A percentile compares a stretch with the other conserved stretches of the same genome.
phyloP scores from a whole-genome alignment of 345 rosid genomes.

The Physaria fendleri region DNA sequence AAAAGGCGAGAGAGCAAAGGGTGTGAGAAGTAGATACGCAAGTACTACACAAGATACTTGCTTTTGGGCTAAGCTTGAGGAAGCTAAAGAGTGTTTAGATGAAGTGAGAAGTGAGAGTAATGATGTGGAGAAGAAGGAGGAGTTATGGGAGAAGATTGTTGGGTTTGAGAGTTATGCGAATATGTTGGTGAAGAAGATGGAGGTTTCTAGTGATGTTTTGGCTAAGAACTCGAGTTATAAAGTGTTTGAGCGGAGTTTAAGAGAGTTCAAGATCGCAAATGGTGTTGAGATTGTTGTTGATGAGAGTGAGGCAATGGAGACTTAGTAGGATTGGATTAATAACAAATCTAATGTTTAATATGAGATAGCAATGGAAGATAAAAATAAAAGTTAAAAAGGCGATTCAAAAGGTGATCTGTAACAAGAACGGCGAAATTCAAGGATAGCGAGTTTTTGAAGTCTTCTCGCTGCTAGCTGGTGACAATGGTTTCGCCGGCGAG shows the following conservation, averaged over 20 bases:
- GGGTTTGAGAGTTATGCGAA: slow-evolving; percentile 36
- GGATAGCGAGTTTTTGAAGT: too few species aligned
- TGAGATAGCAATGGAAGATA: too few species aligned
- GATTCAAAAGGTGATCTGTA: too few species aligned
- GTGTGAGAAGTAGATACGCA: slow-evolving; percentile 42
- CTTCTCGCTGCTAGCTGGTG: too few species aligned
- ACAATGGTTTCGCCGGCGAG: too few species aligned
- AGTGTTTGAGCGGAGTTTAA: slow-evolving; percentile 43
- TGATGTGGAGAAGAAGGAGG: slow-evolving; percentile 17
- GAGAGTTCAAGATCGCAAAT: slow-evolving; percentile 26
- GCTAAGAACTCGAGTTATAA: slow-evolving; percentile 58
- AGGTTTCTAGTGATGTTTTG: slow-evolving; percentile 63
- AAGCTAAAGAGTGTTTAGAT: slow-evolving; percentile 55
- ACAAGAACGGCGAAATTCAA: too few species aligned
- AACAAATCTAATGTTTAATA: slow-evolving; percentile 3
- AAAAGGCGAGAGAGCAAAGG: background rate
- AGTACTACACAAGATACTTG: slow-evolving; percentile 73
- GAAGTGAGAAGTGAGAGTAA: slow-evolving; percentile 30
- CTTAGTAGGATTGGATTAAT: slow-evolving; percentile 4
- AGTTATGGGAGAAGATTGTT: slow-evolving; percentile 32
- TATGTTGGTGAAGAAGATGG: slow-evolving; percentile 39
- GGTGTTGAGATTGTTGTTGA: slow-evolving; percentile 5
- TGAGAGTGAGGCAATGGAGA: slow-evolving; percentile 22
- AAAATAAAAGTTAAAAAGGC: too few species aligned
- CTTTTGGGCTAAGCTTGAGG: slow-evolving; percentile 87